phyloP scores from a whole-genome alignment of 257 asterid species.

The Fraxinus americana region DNA sequence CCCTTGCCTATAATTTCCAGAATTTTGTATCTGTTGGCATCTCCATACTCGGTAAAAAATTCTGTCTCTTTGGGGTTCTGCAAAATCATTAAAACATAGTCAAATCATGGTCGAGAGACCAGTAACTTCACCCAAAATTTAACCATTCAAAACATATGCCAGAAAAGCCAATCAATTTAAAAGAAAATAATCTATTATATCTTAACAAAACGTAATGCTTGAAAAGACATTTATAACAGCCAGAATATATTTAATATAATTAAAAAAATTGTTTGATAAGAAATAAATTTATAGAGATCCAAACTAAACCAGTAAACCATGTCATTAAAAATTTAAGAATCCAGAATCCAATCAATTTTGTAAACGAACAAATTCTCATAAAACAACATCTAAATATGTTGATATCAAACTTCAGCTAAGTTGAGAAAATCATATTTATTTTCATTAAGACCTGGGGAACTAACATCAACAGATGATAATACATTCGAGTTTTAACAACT shows the following conservation, averaged over 20 bases:
- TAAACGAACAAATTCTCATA: neutral
- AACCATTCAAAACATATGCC: neutral
- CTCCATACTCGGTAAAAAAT: constrained; percentile 85
- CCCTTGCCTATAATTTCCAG: constrained; percentile 89
- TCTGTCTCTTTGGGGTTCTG: constrained; percentile 70
- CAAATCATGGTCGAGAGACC: constrained; percentile 7
- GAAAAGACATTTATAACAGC: neutral
- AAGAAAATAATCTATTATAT: neutral
- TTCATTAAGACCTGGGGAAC: neutral
- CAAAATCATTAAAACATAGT: constrained; percentile 27
- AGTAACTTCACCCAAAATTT: neutral
- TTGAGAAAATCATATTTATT: neutral
- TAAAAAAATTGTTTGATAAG: neutral
- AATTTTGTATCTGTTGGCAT: constrained; percentile 79
- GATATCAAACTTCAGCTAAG: neutral
- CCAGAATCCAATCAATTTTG: neutral
- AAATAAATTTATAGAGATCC: neutral
- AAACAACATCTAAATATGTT: neutral
- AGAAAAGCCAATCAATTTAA: neutral
- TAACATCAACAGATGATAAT: neutral
- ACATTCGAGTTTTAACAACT: neutral
- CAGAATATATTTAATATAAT: neutral
- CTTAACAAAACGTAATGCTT: neutral
- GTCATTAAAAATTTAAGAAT: neutral
- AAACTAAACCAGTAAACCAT: neutral